Evolutionary conservation across 2,329 filamentous ascomycete species (phyloP), one percentile per base, ranked within the genome.

Genomic region (Aspergillus sojae): DNA sequence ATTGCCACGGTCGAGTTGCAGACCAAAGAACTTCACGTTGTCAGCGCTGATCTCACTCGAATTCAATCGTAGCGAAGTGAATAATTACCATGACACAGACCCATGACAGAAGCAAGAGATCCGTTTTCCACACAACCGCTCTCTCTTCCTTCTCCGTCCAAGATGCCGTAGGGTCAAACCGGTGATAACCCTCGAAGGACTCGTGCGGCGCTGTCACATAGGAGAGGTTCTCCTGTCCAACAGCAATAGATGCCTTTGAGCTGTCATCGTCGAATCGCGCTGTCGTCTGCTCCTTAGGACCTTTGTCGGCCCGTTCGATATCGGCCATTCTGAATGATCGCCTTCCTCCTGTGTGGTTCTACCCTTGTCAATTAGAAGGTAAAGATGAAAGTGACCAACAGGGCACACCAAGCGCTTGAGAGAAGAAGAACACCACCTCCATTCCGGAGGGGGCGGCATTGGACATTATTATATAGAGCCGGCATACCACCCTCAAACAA

Each of bases 41-140:
- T 60, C 34, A 36, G 34, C 14, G 14, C 34, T 36, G 34, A 36
- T 6, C 14, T 16, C 5, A 14, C 14, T 6, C 2, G 14, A 36
- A 6, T 16, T 16, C 34, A 16, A 34, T 23, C 3, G n/a, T 26
- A 21, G 19, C 4, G 4, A 23, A 32, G 6, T 36, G 21, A 11
- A 5, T 1, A 54, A 63, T 54, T 56, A 74, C 71, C 64, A 71
- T 68, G 23, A 67, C 46, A 56, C 73, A 74, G 14, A 75, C 54
- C 62, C 66, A 66, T 19, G 52, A 62, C 45, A 72, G 52, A n/a
- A 72, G 43, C 56, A 66, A 61, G 32, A 63, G 11, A 43, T 68
- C 72, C 39, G 82, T 81, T 76, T 81, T 85, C 43, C 80, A 72
- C 11, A 84, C 76, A 4, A 85, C 69, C 30, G 69, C 74, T 62